phyloP scores from a whole-genome alignment of 805 yeast species.

The Wickerhamiella spandovensis region DNA sequence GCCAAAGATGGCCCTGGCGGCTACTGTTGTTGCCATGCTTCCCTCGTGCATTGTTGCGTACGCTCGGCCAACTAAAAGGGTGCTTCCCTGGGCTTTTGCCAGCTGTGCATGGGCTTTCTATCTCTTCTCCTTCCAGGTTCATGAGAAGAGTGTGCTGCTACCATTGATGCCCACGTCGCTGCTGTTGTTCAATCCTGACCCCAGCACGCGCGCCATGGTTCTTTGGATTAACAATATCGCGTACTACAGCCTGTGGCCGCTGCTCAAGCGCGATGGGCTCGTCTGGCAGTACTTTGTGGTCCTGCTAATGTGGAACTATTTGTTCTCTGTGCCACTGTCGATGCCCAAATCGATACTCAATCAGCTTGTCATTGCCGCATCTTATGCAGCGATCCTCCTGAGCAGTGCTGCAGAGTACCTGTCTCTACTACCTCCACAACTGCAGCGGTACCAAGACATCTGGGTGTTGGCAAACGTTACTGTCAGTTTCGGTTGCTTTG shows the following conservation, averaged over 20 bases:
- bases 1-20: conserved; percentile 34
- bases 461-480: conserved; percentile 70
- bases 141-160: conserved; percentile 79
- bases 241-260: conserved; percentile 77
- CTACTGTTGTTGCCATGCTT: conserved; percentile 31
- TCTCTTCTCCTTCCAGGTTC: conserved; percentile 89
- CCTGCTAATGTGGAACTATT: conserved; percentile 60
- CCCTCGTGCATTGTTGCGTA: conserved; percentile 45
- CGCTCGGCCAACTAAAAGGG: conserved; percentile 8
- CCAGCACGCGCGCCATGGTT: conserved; percentile 53
- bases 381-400: conserved; percentile 38
- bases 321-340: conserved; percentile 33
- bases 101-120: conserved; percentile 79
- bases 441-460: conserved; percentile 54
- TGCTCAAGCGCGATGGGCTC: conserved; percentile 63
- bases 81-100: conserved; percentile 61
- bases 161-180: conserved; percentile 79
- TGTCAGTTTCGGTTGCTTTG: conserved; percentile 63
- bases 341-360: conserved; percentile 37
- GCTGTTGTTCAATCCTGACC: conserved; percentile 38
- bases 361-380: conserved; percentile 36
- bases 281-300: conserved; percentile 56
- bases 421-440: conserved; percentile 34
- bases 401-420: conserved; percentile 44
- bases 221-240: conserved; percentile 83